A percentile compares a stretch with the other conserved stretches of the same genome.
Evolutionary conservation across 2,329 filamentous ascomycete genomes (phyloP).

Genomic region (Helotiales sp.): DNA sequence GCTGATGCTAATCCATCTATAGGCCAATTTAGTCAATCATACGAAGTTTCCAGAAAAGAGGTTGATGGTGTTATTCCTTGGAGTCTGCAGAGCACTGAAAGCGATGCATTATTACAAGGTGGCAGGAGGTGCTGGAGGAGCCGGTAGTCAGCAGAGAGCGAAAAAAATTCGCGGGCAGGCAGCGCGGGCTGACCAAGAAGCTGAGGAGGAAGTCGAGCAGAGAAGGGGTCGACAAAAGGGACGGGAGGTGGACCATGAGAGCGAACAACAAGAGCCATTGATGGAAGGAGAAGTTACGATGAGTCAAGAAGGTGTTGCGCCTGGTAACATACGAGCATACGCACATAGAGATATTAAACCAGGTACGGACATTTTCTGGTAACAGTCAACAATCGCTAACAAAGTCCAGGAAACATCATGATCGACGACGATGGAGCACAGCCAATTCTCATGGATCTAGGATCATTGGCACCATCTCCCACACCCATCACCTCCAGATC

Average conservation of each 20-base stretch:
- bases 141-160: constrained; percentile 48
- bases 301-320: constrained; percentile 65
- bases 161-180: constrained; percentile 38
- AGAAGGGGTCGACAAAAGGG: constrained; percentile 43
- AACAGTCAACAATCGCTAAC: constrained; percentile 12
- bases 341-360: constrained; percentile 97
- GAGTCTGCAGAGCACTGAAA: constrained; percentile 83
- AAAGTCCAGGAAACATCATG: constrained; percentile 81
- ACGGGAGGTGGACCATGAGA: constrained; percentile 57
- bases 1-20: too few relatives aligned
- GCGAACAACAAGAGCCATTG: constrained; percentile 76
- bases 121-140: constrained; percentile 56
- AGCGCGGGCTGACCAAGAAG: constrained; percentile 42
- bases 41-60: constrained; percentile 83
- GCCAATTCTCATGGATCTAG: constrained; percentile 96
- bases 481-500: constrained; percentile 88
- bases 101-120: constrained; percentile 89
- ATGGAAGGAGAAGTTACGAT: constrained; percentile 76
- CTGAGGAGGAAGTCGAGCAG: constrained; percentile 37
- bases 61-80: constrained; percentile 87
- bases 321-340: constrained; percentile 75
- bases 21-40: constrained; percentile 97
- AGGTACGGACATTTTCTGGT: constrained; percentile 52
- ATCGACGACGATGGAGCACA: constrained; percentile 86
- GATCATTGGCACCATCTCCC: constrained; percentile 84